These are phyloP conservation scores for Populus trichocarpa DNA, from an alignment of 441 rosid species.

Conservation along the genomic window DNA sequence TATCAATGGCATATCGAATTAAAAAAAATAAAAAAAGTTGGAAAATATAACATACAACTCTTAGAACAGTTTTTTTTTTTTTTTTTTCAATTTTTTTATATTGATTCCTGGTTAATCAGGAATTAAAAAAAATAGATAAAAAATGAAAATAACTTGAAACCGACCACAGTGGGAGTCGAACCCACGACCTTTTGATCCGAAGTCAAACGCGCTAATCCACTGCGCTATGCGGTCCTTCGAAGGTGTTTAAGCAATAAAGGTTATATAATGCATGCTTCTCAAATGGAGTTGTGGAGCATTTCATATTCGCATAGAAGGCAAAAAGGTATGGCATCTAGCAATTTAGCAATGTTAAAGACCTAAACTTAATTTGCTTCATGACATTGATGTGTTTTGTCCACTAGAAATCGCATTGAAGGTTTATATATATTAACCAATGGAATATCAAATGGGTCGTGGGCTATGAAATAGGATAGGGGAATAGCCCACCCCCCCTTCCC, in stretches of 20 bases:
- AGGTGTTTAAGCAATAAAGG: rapidly evolving
- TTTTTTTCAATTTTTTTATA: too few species aligned
- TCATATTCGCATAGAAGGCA: background rate
- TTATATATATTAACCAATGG: background rate
- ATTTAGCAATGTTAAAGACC: background rate
- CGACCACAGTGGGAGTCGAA: conserved; percentile 99
- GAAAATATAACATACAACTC: background rate
- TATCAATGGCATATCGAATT: background rate
- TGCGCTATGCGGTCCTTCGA: conserved; percentile 89
- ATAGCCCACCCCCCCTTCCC: background rate
- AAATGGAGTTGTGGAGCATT: background rate
- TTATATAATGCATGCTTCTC: rapidly evolving
- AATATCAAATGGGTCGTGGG: background rate
- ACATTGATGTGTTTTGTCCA: background rate
- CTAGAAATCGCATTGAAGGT: background rate
- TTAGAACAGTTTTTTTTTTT: background rate
- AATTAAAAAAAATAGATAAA: background rate
- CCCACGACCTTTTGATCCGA: conserved; percentile 99
- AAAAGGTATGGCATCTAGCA: background rate
- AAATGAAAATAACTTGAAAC: background rate
- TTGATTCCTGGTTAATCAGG: background rate
- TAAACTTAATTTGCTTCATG: background rate
- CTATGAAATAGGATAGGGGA: background rate
- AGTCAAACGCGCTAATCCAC: conserved; percentile 99
- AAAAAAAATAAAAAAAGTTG: background rate